A percentile compares a stretch with the other conserved stretches of the same genome.
phyloP scores from a whole-genome alignment of 2,329 filamentous ascomycete species.

The Akanthomyces uredinophilus region DNA sequence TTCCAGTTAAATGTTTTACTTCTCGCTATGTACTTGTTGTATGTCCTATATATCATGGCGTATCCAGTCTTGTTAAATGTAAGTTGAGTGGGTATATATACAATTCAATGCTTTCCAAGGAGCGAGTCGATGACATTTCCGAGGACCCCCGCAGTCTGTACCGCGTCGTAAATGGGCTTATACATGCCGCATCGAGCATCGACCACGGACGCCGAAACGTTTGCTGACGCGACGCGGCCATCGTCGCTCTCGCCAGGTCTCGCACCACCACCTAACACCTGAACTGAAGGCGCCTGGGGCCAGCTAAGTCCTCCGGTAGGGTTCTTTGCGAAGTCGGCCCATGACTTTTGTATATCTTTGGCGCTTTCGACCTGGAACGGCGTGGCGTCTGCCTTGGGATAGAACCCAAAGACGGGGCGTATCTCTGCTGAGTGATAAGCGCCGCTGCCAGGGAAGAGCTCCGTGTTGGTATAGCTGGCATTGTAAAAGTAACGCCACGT shows the following conservation, averaged over 20 bases:
- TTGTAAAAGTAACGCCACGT: slow-evolving; percentile 43
- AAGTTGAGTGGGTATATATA: not conserved
- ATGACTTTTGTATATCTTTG: slow-evolving; percentile 24
- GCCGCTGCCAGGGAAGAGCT: slow-evolving; percentile 31
- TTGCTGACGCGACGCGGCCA: not conserved
- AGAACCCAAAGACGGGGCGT: slow-evolving; percentile 38
- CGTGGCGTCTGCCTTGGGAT: slow-evolving; percentile 18
- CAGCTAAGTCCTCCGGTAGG: slow-evolving; percentile 24
- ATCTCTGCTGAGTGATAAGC: slow-evolving; percentile 45
- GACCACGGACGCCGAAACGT: slow-evolving; percentile 6
- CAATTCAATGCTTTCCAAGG: not conserved
- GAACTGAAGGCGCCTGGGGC: slow-evolving; percentile 20
- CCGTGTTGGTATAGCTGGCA: slow-evolving; percentile 43
- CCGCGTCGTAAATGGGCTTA: not conserved
- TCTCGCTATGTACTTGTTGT: not conserved
- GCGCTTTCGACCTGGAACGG: slow-evolving; percentile 20
- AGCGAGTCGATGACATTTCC: not conserved
- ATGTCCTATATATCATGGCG: not conserved
- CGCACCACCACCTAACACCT: slow-evolving; percentile 22
- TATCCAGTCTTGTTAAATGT: not conserved
- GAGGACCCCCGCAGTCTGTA: not conserved
- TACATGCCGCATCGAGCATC: slow-evolving; percentile 17
- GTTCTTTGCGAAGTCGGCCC: slow-evolving; percentile 26
- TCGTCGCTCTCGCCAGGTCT: slow-evolving; percentile 12
- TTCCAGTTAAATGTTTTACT: not conserved